These are phyloP conservation scores for Lecanicillium sp. DNA, from an alignment of 2,329 filamentous ascomycete species.

Conservation along the genomic window DNA sequence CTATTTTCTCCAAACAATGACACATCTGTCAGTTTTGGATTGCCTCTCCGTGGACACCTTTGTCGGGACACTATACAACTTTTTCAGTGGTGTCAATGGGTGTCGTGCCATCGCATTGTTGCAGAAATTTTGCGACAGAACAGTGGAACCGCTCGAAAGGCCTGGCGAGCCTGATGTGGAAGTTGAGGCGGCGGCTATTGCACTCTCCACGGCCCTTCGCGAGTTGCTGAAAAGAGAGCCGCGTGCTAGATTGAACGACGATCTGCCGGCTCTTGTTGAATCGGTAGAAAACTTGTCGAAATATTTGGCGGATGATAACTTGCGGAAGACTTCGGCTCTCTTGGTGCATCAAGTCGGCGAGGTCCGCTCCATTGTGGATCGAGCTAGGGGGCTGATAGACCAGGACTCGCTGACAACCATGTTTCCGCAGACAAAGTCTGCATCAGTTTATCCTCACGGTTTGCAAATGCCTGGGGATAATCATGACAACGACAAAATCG, in stretches of 20 bases:
- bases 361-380: conserved; percentile 3
- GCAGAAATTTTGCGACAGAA: background rate
- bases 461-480: background rate
- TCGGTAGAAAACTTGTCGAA: background rate
- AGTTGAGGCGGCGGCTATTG: background rate
- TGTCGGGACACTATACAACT: conserved; percentile 5
- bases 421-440: background rate
- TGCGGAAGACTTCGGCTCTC: background rate
- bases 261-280: conserved; percentile 4
- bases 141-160: background rate
- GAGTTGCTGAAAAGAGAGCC: conserved; percentile 6
- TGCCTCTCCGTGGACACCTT: conserved; percentile 6
- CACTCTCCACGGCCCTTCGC: conserved; percentile 4
- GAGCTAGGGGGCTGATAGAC: conserved; percentile 2
- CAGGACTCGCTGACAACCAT: background rate
- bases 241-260: conserved; percentile 3
- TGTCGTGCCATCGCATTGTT: conserved; percentile 2
- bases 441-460: conserved; percentile 1
- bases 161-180: background rate
- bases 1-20: conserved; percentile 4
- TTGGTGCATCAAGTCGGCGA: conserved; percentile 1
- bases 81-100: conserved; percentile 5
- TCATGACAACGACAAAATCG: conserved; percentile 4
- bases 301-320: background rate
- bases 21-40: conserved; percentile 3